These are phyloP conservation scores for Teunomyces atbi DNA, from an alignment of 805 yeast species.

Conservation along the genomic window DNA sequence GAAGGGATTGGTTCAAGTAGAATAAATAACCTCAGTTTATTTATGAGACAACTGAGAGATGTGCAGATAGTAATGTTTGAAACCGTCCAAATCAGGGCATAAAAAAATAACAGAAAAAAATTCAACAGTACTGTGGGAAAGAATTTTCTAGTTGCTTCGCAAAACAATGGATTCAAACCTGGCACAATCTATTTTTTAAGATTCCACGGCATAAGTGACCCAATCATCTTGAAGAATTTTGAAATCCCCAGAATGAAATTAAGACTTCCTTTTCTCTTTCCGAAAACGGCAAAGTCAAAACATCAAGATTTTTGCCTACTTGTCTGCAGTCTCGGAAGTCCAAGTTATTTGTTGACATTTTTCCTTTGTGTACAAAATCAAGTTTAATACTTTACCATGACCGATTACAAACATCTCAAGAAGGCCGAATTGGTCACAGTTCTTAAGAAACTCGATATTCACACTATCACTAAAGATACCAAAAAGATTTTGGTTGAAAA, in stretches of 20 bases:
- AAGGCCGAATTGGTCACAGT: slow-evolving; percentile 41
- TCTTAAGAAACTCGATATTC: slow-evolving; percentile 34
- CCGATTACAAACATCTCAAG: slow-evolving; percentile 33
- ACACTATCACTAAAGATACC: slow-evolving; percentile 38
- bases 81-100: slow-evolving; percentile 4
- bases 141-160: background rate
- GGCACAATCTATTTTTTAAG: background rate
- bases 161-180: background rate
- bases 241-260: background rate
- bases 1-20: background rate
- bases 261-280: background rate
- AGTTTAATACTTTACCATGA: slow-evolving; percentile 20
- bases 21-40: background rate
- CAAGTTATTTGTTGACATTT: slow-evolving; percentile 1
- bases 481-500: slow-evolving; percentile 41
- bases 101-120: background rate
- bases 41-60: background rate
- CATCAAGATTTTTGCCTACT: background rate
- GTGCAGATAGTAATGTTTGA: background rate
- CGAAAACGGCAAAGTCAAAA: slow-evolving; percentile 5
- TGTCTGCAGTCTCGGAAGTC: background rate
- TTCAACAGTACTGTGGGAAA: background rate
- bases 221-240: background rate
- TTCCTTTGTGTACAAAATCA: slow-evolving; percentile 4
- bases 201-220: background rate